These are phyloP conservation scores for Chlamydomonas incerta DNA, from an alignment of 139 green algal species.

Conservation along the genomic window DNA sequence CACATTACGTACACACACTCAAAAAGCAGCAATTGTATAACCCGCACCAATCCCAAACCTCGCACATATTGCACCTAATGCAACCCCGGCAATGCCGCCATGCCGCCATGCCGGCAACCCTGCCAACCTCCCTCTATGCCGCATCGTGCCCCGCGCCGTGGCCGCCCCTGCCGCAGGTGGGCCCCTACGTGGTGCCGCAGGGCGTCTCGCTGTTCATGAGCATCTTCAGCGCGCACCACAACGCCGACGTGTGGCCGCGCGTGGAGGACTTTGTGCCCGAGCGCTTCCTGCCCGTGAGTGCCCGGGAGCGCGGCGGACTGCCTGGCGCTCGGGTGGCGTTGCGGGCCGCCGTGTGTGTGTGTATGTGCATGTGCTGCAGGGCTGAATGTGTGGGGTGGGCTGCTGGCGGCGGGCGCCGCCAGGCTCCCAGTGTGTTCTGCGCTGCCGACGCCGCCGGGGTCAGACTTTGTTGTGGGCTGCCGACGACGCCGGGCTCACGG, in stretches of 20 bases:
- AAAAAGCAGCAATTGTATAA: too few species aligned
- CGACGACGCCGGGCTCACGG: neutral
- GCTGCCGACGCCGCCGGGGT: neutral
- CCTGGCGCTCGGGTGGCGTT: too few species aligned
- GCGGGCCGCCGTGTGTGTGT: too few species aligned
- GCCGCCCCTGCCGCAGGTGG: conserved; percentile 29
- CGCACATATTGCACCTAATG: too few species aligned
- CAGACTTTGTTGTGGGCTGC: neutral
- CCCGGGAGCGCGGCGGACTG: too few species aligned
- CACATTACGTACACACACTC: too few species aligned
- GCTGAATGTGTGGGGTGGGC: neutral
- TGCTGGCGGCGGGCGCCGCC: neutral
- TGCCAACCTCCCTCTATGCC: neutral
- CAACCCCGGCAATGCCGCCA: too few species aligned
- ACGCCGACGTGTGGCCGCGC: conserved; percentile 59
- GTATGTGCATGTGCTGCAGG: too few species aligned
- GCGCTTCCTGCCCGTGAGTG: conserved; percentile 60
- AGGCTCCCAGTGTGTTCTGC: neutral
- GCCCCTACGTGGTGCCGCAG: conserved; percentile 2
- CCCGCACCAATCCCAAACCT: too few species aligned
- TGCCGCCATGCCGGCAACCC: neutral
- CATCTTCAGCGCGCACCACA: conserved; percentile 62
- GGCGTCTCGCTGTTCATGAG: neutral
- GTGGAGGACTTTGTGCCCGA: conserved; percentile 61
- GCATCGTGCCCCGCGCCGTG: conserved; percentile 35